Evolutionary conservation across 768 basidiomycete species (phyloP).

Genomic region (Chalciporus chontae): DNA sequence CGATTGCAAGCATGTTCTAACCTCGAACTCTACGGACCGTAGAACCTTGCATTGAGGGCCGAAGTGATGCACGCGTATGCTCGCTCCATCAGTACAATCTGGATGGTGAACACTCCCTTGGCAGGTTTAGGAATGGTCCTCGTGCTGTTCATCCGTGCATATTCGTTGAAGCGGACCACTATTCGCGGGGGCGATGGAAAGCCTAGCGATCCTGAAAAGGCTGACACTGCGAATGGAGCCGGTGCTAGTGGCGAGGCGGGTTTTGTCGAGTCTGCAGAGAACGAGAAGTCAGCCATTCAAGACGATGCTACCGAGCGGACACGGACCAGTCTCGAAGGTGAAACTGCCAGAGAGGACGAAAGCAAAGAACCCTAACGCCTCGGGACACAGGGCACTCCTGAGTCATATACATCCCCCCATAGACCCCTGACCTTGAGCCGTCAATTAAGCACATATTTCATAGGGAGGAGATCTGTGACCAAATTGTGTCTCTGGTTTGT

Average conservation of each 20-base stretch:
- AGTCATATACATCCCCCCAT: neutral
- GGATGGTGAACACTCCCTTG: slow-evolving; percentile 36
- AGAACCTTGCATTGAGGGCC: slow-evolving; percentile 30
- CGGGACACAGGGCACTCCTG: neutral
- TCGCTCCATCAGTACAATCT: slow-evolving; percentile 36
- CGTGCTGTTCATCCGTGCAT: slow-evolving; percentile 32
- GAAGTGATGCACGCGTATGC: slow-evolving; percentile 37
- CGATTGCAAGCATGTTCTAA: slow-evolving; percentile 4
- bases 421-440: no score
- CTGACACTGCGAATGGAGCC: neutral
- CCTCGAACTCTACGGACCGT: slow-evolving; percentile 1
- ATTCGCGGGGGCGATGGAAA: slow-evolving; percentile 11
- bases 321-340: neutral
- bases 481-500: no score
- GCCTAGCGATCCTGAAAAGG: slow-evolving; percentile 31
- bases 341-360: neutral
- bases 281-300: neutral
- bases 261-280: neutral
- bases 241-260: neutral
- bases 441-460: no score
- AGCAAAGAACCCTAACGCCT: no score
- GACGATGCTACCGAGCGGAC: slow-evolving; percentile 4
- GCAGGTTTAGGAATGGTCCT: slow-evolving; percentile 31
- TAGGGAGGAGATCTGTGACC: no score
- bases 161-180: slow-evolving; percentile 32